phyloP scores from a whole-genome alignment of 805 yeast species.

The Barnettozyma pratensis region DNA sequence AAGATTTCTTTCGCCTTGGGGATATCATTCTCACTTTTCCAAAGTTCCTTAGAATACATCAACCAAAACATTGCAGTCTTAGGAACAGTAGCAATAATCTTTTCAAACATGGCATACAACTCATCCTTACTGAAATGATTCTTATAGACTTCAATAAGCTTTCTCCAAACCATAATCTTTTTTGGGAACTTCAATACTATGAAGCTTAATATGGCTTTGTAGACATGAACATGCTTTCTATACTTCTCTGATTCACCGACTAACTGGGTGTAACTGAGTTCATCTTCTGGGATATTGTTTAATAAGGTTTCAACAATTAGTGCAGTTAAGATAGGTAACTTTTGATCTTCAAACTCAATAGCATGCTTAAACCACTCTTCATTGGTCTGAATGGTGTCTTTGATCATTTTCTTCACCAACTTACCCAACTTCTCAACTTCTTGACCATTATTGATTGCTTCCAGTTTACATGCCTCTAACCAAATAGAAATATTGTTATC shows the following conservation, averaged over 20 bases:
- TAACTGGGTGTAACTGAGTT: conserved; percentile 22
- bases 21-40: conserved; percentile 43
- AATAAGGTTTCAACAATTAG: conserved; percentile 46
- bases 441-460: conserved; percentile 45
- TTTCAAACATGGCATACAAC: conserved; percentile 44
- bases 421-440: conserved; percentile 38
- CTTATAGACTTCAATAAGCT: conserved; percentile 35
- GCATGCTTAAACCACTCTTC: conserved; percentile 57
- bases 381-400: conserved; percentile 35
- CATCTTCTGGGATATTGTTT: conserved; percentile 19
- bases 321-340: conserved; percentile 41
- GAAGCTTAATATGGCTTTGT: conserved; percentile 40
- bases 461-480: conserved; percentile 66
- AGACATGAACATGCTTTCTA: conserved; percentile 16
- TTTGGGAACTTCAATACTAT: conserved; percentile 44
- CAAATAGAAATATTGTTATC: conserved; percentile 51
- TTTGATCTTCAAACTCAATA: conserved; percentile 42
- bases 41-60: conserved; percentile 68
- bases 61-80: conserved; percentile 47
- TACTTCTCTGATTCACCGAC: conserved; percentile 22
- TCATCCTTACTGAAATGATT: conserved; percentile 22
- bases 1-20: conserved; percentile 51
- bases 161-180: conserved; percentile 43
- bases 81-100: conserved; percentile 48
- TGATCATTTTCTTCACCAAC: conserved; percentile 44